phyloP scores from a whole-genome alignment of 2,329 filamentous ascomycete genomes.

The Lecanoromycetidae sp. region DNA sequence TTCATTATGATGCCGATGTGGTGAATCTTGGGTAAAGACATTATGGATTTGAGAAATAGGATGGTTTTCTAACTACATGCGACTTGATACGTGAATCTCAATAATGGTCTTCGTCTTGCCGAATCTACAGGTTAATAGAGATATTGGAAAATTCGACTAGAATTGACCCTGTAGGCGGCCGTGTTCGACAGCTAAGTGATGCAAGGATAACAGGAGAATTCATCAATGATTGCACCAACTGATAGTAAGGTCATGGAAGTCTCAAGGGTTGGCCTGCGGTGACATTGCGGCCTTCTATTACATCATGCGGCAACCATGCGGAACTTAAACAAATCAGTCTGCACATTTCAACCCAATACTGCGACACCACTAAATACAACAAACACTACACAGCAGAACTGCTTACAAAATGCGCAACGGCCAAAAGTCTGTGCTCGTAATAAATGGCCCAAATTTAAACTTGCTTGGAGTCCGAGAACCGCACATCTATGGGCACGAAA shows the following conservation, averaged over 20 bases:
- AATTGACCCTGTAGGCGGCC: too few relatives aligned
- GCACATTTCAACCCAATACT: neutral
- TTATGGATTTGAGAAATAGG: neutral
- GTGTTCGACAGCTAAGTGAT: too few relatives aligned
- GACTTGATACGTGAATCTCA: too few relatives aligned
- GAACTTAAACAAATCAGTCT: too few relatives aligned
- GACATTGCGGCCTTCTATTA: neutral
- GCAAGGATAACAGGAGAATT: too few relatives aligned
- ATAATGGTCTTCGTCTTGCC: too few relatives aligned
- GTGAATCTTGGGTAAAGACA: neutral
- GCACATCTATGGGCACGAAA: slow-evolving; percentile 58
- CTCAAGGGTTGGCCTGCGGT: neutral
- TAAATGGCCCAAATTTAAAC: slow-evolving; percentile 77
- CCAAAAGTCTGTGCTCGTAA: slow-evolving; percentile 47
- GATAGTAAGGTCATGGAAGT: too few relatives aligned
- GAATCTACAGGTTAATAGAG: too few relatives aligned
- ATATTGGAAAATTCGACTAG: too few relatives aligned
- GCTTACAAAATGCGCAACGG: neutral
- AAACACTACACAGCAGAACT: neutral
- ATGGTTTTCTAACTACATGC: too few relatives aligned
- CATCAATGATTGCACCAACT: too few relatives aligned
- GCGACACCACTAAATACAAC: neutral
- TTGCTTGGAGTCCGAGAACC: slow-evolving; percentile 65
- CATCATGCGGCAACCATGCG: too few relatives aligned
- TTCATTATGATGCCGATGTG: slow-evolving; percentile 4